Conservation (phyloP, 352 stramenopile species). For the Phytophthora parvispora region DNA sequence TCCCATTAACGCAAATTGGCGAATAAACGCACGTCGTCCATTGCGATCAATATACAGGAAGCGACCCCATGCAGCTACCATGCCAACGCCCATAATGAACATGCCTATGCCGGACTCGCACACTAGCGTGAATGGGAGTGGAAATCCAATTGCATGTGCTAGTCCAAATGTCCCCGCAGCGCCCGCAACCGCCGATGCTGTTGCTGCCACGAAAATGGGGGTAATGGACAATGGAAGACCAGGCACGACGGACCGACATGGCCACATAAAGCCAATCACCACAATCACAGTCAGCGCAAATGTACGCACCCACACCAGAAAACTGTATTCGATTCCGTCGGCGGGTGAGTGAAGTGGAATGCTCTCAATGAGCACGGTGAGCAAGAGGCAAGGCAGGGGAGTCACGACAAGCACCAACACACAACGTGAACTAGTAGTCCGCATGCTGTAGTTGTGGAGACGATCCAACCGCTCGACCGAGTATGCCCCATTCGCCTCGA, state of each 20-base stretch:
- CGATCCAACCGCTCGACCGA: not conserved
- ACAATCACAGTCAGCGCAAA: not conserved
- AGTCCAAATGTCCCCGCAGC: not conserved
- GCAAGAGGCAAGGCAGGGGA: not conserved
- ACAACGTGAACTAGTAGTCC: not conserved
- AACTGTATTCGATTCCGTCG: not conserved
- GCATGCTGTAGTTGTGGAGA: not conserved
- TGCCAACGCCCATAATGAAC: not conserved
- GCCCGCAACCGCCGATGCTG: not conserved
- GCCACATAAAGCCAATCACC: not conserved
- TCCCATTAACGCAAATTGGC: not conserved
- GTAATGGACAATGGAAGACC: not conserved
- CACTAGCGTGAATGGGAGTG: conserved; percentile 4
- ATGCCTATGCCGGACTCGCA: not conserved
- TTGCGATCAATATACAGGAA: not conserved
- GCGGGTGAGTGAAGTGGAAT: not conserved
- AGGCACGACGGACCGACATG: not conserved
- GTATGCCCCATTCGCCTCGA: not conserved
- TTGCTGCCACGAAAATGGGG: not conserved
- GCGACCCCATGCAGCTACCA: not conserved
- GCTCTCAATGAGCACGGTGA: not conserved
- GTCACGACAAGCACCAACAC: not conserved
- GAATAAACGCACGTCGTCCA: not conserved
- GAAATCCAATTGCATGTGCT: not conserved
- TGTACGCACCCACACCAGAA: not conserved